Base-by-base conservation (phyloP, 768 basidiomycete species). In the Erythrobasidium yunnanense region DNA sequence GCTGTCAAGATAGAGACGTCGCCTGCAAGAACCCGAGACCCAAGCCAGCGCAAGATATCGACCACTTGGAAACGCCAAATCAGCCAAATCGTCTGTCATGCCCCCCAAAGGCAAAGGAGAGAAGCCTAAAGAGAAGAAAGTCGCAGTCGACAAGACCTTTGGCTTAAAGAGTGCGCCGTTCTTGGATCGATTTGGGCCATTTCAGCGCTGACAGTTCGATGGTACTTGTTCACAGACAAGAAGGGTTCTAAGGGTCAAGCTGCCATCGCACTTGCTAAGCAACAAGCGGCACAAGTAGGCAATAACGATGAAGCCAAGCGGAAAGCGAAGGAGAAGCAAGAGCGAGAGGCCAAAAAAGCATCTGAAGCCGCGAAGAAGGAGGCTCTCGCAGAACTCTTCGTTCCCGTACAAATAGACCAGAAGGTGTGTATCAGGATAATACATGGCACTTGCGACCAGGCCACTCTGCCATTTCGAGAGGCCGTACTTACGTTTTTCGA, bases 371-470 rank as follows among this genome's bases (percentile, higher is more conserved):
- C 69, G 8, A 74, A 75, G 69, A 77, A 77, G 73, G 76, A 74
- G 68, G 87, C 92, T 78, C 86, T 91, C 70, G 87, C 87, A 1
- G 86, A 84, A 23, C 77, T 95, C 70, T 80, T 92, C 73, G 85
- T 86, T 73, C 86, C 88, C 51, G 84, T 85, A 54, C 85, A 87
- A 74, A 35, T 60, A 15, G 73, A 79, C 55, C 89, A 90, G 79
- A 90, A 88, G 74, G 81, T 55, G 63, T 13, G 56, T 32, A 23
- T 5, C 38, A 42, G 11, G 38, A 42, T 42, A 42, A 42, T 11
- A n/a, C 38, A 42, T 42, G 38, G 38, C 46, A 57, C 50, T 29
- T 3, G 17, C 27, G 18, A 1, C 45, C 11, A 11, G 3, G 45
- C 1, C 23, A 22, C 33, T 22, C 8, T 7, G 33, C 38, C 6